Conservation (phyloP, 805 yeast species). For the Pichia exigua region DNA sequence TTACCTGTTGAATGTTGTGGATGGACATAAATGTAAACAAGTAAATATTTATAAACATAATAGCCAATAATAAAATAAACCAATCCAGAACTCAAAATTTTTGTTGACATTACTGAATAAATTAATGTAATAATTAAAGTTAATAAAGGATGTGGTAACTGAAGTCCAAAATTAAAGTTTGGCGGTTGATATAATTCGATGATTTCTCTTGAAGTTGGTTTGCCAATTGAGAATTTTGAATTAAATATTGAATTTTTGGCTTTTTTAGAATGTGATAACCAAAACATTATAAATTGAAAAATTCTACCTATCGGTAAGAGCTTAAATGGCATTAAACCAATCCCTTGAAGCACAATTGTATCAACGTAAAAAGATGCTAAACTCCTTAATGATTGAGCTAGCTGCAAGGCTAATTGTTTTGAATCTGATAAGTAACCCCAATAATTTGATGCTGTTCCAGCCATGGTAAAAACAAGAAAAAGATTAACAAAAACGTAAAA, state of each 20-base stretch:
- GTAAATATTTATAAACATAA: conserved; percentile 84
- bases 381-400: conserved; percentile 74
- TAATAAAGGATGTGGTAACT: conserved; percentile 84
- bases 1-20: conserved; percentile 96
- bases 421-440: conserved; percentile 84
- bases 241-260: conserved; percentile 31
- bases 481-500: conserved; percentile 90
- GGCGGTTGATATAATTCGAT: conserved; percentile 77
- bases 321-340: conserved; percentile 87
- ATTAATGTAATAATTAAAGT: conserved; percentile 78
- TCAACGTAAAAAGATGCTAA: conserved; percentile 87
- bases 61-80: conserved; percentile 80
- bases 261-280: conserved; percentile 20
- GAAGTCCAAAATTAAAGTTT: conserved; percentile 83
- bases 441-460: conserved; percentile 80
- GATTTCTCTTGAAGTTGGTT: conserved; percentile 74
- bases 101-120: conserved; percentile 84
- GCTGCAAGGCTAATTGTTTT: conserved; percentile 75
- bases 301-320: conserved; percentile 75
- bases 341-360: conserved; percentile 68
- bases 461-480: conserved; percentile 88
- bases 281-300: conserved; percentile 63
- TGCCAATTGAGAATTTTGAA: background rate
- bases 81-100: conserved; percentile 76
- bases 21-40: conserved; percentile 84